A percentile compares a stretch with the other conserved stretches of the same genome.
Evolutionary conservation across 2,329 filamentous ascomycete genomes (phyloP).

Genomic region (Claviceps sp.): DNA sequence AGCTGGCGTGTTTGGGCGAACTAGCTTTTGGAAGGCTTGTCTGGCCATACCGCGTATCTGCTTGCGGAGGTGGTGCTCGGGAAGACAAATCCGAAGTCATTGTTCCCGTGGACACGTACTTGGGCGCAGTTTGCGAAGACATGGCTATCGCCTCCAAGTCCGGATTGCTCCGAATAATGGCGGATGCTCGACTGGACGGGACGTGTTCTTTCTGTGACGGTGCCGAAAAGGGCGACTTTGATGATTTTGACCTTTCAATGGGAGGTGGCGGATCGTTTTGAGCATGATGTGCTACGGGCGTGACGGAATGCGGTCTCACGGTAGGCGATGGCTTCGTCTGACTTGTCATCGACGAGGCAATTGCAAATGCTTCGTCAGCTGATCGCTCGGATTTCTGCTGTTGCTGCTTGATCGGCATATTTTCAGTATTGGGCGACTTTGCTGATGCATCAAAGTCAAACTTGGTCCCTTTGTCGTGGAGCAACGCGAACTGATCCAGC

Average conservation of each 20-base stretch:
- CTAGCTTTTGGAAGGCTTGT: constrained; percentile 1
- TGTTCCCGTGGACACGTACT: constrained; percentile 52
- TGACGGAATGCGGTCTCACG: constrained; percentile 18
- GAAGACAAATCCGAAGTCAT: constrained; percentile 55
- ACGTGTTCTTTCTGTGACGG: constrained; percentile 22
- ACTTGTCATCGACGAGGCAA: too few relatives aligned
- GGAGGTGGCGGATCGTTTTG: constrained; percentile 14
- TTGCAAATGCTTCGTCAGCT: constrained; percentile 70
- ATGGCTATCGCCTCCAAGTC: constrained; percentile 47
- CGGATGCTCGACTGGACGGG: constrained; percentile 46
- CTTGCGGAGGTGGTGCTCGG: constrained; percentile 23
- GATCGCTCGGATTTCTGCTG: constrained; percentile 51
- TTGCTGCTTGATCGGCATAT: too few relatives aligned
- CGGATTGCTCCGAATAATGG: constrained; percentile 49
- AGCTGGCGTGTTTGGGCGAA: neutral
- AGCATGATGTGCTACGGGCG: constrained; percentile 12
- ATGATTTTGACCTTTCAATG: constrained; percentile 17
- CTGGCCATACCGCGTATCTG: constrained; percentile 9
- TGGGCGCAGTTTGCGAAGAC: constrained; percentile 28
- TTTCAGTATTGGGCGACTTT: constrained; percentile 32
- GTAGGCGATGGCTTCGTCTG: constrained; percentile 10
- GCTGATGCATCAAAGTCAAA: constrained; percentile 64
- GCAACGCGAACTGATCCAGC: constrained; percentile 79
- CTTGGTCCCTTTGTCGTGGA: constrained; percentile 71
- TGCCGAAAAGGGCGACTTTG: constrained; percentile 26